Percentiles rank a stretch among this genome's conserved stretches.
These are phyloP conservation scores for Podila epigama DNA, from an alignment of 192 early-diverging fungal genomes.

Conservation along the genomic window DNA sequence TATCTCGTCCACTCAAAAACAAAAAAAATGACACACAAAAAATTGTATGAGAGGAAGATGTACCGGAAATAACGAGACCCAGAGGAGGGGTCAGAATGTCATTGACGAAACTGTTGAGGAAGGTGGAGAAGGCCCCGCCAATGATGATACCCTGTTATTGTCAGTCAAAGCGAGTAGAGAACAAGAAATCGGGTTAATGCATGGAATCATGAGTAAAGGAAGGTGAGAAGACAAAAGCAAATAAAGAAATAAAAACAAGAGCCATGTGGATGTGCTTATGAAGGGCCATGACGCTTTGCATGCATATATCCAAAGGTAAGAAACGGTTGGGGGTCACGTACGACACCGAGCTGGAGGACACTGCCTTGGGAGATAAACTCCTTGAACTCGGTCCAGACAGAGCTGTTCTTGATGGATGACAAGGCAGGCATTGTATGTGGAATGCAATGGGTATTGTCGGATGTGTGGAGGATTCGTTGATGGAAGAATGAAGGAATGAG, in stretches of 20 bases:
- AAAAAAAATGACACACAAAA: not conserved
- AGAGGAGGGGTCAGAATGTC: slow-evolving; percentile 54
- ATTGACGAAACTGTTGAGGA: slow-evolving; percentile 47
- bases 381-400: slow-evolving; percentile 24
- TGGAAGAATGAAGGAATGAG: not conserved
- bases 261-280: not conserved
- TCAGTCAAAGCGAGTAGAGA: not conserved
- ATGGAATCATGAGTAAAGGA: not conserved
- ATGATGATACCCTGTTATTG: slow-evolving; percentile 49
- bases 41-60: not conserved
- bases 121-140: slow-evolving; percentile 48
- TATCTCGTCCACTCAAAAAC: too few species aligned
- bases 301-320: too few species aligned
- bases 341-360: slow-evolving; percentile 49
- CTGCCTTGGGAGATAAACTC: slow-evolving; percentile 40
- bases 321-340: too few species aligned
- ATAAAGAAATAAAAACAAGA: not conserved
- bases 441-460: too few species aligned
- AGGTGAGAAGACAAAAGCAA: not conserved
- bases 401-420: slow-evolving; percentile 25
- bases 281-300: not conserved
- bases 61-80: slow-evolving; percentile 52
- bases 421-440: too few species aligned
- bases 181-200: not conserved
- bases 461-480: slow-evolving; percentile 26